Evolutionary conservation across 2,329 filamentous ascomycete species (phyloP).

Genomic region (Phaeoacremonium minimum): DNA sequence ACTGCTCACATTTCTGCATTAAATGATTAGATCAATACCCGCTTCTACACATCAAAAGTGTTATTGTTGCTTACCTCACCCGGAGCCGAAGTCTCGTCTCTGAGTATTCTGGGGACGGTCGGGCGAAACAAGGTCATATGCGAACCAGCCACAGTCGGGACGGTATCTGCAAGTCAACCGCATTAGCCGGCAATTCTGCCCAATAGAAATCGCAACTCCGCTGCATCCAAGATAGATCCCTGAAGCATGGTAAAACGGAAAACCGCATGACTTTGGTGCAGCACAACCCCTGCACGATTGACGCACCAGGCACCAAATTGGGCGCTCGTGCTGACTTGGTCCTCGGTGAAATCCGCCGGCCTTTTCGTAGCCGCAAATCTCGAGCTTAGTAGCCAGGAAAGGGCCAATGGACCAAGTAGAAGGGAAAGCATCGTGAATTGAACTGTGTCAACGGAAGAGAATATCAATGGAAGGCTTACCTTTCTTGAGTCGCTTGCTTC

Average conservation of each 20-base stretch:
- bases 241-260: constrained; percentile 6
- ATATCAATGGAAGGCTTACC: constrained; percentile 40
- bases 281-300: too few species aligned
- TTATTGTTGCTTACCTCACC: constrained; percentile 32
- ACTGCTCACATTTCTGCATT: constrained; percentile 75
- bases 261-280: constrained; percentile 10
- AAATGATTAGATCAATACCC: constrained; percentile 6
- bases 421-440: constrained; percentile 5
- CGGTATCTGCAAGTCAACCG: constrained; percentile 41
- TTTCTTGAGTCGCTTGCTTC: constrained; percentile 92
- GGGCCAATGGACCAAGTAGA: too few species aligned
- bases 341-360: background rate
- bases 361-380: too few species aligned
- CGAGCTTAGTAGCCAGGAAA: too few species aligned
- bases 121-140: constrained; percentile 95
- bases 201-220: constrained; percentile 14
- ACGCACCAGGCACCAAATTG: constrained; percentile 2
- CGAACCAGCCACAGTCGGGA: constrained; percentile 87
- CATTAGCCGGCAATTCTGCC: constrained; percentile 25
- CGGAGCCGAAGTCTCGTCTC: constrained; percentile 43
- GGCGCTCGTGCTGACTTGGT: background rate
- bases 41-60: background rate
- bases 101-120: constrained; percentile 62
- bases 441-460: constrained; percentile 4
- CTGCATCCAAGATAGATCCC: constrained; percentile 8